These are phyloP conservation scores for Kwoniella bestiolae DNA, from an alignment of 768 basidiomycete species.

Conservation along the genomic window DNA sequence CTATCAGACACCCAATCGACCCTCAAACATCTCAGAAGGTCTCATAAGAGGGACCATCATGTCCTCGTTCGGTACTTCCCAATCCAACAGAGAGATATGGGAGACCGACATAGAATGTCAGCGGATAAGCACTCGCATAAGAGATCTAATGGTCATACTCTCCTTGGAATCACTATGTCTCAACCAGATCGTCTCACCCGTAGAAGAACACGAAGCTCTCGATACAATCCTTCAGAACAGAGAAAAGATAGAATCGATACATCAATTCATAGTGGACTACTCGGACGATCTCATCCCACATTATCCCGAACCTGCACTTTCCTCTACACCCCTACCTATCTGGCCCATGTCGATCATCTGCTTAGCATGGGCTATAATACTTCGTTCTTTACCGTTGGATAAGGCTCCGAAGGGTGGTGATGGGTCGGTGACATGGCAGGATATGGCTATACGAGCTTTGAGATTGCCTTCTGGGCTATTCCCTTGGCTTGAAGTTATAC, in stretches of 20 bases:
- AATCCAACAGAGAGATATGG: slow-evolving; percentile 48
- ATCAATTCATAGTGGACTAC: slow-evolving; percentile 61
- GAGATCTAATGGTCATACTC: slow-evolving; percentile 41
- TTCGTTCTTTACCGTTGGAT: slow-evolving; percentile 53
- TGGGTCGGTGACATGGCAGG: slow-evolving; percentile 64
- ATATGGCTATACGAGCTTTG: slow-evolving; percentile 65
- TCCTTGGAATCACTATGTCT: slow-evolving; percentile 43
- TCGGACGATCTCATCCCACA: slow-evolving; percentile 58
- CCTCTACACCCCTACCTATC: slow-evolving; percentile 64
- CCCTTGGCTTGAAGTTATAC: slow-evolving; percentile 42
- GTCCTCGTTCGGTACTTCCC: slow-evolving; percentile 46
- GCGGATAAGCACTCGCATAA: slow-evolving; percentile 28
- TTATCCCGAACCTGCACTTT: slow-evolving; percentile 66
- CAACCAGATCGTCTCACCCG: slow-evolving; percentile 26
- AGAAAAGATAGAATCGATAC: slow-evolving; percentile 60
- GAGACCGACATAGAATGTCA: slow-evolving; percentile 54
- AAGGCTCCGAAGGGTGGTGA: slow-evolving; percentile 61
- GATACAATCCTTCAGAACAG: slow-evolving; percentile 54
- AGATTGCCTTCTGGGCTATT: slow-evolving; percentile 61
- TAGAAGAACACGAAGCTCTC: slow-evolving; percentile 7
- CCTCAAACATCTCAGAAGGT: slow-evolving; percentile 40
- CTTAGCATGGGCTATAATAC: slow-evolving; percentile 81
- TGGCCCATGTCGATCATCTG: slow-evolving; percentile 73
- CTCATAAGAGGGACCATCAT: slow-evolving; percentile 40
- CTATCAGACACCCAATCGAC: slow-evolving; percentile 66